Conservation (phyloP, 345 rosid species). For the Aquilaria malaccensis region DNA sequence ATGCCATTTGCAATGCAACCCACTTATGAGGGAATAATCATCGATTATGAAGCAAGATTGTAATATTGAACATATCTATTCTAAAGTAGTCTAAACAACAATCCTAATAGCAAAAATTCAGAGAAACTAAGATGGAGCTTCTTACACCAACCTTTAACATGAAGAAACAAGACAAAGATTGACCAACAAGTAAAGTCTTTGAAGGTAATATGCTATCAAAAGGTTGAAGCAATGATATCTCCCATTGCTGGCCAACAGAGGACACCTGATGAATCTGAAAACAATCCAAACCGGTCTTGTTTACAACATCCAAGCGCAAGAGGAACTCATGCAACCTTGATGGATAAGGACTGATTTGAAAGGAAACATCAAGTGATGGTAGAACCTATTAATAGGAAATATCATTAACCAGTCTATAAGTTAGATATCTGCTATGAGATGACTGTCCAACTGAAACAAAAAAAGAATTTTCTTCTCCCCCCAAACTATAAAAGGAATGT, state of each 20-base stretch:
- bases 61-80: no score
- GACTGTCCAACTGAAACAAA: no score
- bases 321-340: slow-evolving; percentile 73
- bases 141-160: slow-evolving; percentile 56
- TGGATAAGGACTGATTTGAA: slow-evolving; percentile 71
- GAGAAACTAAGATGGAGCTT: background rate
- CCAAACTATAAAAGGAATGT: background rate
- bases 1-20: no score
- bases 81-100: no score
- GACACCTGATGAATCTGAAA: slow-evolving; percentile 81
- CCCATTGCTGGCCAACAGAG: slow-evolving; percentile 72
- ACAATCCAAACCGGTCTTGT: slow-evolving; percentile 61
- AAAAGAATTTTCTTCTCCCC: no score
- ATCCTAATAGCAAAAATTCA: no score
- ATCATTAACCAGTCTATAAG: background rate
- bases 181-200: slow-evolving; percentile 59
- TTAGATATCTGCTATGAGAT: no score
- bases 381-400: slow-evolving; percentile 41
- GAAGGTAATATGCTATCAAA: slow-evolving; percentile 56
- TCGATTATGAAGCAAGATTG: no score
- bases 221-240: slow-evolving; percentile 72
- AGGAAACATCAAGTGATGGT: slow-evolving; percentile 75
- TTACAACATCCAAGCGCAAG: slow-evolving; percentile 78
- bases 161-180: slow-evolving; percentile 81
- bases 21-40: no score